A percentile compares a stretch with the other conserved stretches of the same genome.
Evolutionary conservation across 805 yeast genomes (phyloP).

Genomic region (Teunomyces gatunensis): DNA sequence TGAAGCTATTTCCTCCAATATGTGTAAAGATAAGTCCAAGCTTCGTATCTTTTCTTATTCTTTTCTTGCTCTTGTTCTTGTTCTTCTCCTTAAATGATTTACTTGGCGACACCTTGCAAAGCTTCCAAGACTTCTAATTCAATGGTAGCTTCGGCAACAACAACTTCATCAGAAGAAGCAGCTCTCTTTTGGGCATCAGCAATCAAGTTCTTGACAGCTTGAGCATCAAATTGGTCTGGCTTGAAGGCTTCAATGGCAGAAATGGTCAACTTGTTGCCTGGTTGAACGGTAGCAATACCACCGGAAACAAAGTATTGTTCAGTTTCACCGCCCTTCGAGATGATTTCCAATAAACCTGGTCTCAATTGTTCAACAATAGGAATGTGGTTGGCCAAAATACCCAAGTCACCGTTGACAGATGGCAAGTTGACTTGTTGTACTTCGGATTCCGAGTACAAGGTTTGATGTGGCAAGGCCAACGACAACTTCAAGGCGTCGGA

Average conservation of each 20-base stretch:
- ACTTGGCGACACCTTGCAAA: constrained; percentile 77
- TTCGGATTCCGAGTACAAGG: constrained; percentile 57
- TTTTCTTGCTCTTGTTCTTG: not conserved
- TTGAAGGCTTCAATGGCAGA: constrained; percentile 95
- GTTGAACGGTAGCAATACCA: constrained; percentile 95
- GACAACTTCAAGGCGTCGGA: constrained; percentile 78
- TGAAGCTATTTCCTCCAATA: no score
- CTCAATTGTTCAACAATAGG: constrained; percentile 94
- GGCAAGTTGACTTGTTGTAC: constrained; percentile 86
- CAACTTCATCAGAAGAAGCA: constrained; percentile 77
- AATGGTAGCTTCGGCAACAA: constrained; percentile 91
- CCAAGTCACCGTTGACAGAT: constrained; percentile 92
- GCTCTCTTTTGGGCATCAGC: constrained; percentile 94
- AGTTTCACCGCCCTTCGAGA: constrained; percentile 69
- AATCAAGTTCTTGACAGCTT: constrained; percentile 73
- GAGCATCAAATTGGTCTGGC: constrained; percentile 79
- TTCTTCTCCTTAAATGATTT: constrained; percentile 15
- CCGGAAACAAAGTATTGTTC: constrained; percentile 89
- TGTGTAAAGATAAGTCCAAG: not conserved
- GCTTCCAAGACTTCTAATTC: constrained; percentile 97
- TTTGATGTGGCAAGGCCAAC: constrained; percentile 86
- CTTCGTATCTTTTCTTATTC: not conserved
- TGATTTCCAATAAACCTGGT: constrained; percentile 93
- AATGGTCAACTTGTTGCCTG: constrained; percentile 85
- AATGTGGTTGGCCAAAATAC: constrained; percentile 96